phyloP scores from a whole-genome alignment of 768 basidiomycete genomes.

The Sporobolomyces phaffii region DNA sequence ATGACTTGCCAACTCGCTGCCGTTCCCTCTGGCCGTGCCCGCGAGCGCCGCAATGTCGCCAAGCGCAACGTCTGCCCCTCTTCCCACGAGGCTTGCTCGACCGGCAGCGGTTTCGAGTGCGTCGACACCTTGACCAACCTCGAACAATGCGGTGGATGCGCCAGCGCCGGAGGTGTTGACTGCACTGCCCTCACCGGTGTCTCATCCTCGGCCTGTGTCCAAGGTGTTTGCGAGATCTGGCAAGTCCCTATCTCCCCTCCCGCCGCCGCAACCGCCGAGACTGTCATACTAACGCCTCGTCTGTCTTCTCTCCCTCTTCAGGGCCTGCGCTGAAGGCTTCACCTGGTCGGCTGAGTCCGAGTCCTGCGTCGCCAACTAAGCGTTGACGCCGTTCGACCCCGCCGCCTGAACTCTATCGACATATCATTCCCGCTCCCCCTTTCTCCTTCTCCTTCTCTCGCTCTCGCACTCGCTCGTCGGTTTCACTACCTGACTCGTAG shows the following conservation, averaged over 20 bases:
- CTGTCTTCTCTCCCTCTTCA: neutral
- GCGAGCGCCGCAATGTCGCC: constrained; percentile 15
- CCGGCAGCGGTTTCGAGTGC: constrained; percentile 17
- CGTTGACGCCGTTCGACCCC: no score
- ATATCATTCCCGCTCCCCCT: no score
- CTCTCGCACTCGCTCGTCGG: neutral
- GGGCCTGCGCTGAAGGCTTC: constrained; percentile 27
- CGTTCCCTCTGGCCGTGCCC: constrained; percentile 12
- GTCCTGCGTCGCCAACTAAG: constrained; percentile 11
- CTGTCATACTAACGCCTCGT: no score
- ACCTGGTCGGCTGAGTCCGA: neutral
- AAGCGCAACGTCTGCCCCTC: constrained; percentile 19
- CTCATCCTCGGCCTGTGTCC: neutral
- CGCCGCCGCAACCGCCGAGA: no score
- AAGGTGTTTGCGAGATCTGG: constrained; percentile 3
- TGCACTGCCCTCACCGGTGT: constrained; percentile 20
- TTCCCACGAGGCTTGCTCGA: constrained; percentile 13
- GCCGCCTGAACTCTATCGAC: no score
- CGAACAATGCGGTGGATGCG: constrained; percentile 24
- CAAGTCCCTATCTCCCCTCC: neutral
- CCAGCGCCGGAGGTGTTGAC: constrained; percentile 12
- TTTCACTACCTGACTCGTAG: neutral
- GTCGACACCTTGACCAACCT: constrained; percentile 19
- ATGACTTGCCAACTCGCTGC: neutral
- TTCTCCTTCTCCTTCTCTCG: neutral